phyloP scores from a whole-genome alignment of 768 basidiomycete genomes.

The Rhodosporidiobolus odoratus region DNA sequence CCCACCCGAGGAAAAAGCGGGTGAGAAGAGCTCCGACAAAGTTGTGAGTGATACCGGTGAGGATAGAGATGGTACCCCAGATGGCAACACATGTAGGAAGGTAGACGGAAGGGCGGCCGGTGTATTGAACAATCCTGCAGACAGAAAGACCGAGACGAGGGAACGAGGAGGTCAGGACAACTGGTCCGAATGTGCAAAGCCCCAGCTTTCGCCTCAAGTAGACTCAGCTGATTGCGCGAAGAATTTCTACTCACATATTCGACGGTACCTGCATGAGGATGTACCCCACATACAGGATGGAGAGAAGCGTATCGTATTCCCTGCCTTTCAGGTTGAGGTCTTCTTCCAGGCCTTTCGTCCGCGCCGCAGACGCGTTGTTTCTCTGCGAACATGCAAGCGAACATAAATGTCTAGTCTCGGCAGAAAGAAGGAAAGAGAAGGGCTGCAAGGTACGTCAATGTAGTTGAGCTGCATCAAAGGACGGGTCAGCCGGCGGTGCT shows the following conservation, averaged over 20 bases:
- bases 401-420: not conserved
- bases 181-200: too few species aligned
- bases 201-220: too few species aligned
- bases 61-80: constrained; percentile 56
- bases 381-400: not conserved
- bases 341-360: constrained; percentile 40
- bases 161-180: too few species aligned
- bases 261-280: constrained; percentile 38
- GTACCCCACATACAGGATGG: constrained; percentile 28
- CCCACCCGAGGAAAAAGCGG: constrained; percentile 55
- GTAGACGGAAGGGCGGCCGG: constrained; percentile 45
- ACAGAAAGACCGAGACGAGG: too few species aligned
- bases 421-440: not conserved
- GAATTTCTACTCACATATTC: too few species aligned
- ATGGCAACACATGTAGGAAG: constrained; percentile 48
- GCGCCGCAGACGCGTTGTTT: constrained; percentile 41
- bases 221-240: too few species aligned
- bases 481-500: constrained; percentile 8
- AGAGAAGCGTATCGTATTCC: constrained; percentile 39
- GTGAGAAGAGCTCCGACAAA: constrained; percentile 52
- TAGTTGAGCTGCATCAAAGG: constrained; percentile 41
- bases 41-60: constrained; percentile 53
- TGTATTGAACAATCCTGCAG: constrained; percentile 40
- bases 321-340: constrained; percentile 43
- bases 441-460: too few species aligned